Evolutionary conservation across 2,329 filamentous ascomycete species (phyloP).

Genomic region (Fusarium praegraminearum): DNA sequence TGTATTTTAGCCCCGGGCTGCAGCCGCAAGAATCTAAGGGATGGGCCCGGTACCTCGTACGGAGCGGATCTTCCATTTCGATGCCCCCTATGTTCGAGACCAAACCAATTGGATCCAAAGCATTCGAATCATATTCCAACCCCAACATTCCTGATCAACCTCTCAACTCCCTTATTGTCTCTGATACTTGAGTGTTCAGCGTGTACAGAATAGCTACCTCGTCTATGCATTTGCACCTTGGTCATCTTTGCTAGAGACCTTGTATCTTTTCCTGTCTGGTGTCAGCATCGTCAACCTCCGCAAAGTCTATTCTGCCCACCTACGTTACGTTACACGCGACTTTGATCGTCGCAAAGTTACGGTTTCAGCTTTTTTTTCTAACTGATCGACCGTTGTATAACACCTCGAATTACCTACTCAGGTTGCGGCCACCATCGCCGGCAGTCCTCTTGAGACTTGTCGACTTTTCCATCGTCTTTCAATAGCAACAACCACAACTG

Average conservation of each 20-base stretch:
- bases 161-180: slow-evolving; percentile 35
- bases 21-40: slow-evolving; percentile 26
- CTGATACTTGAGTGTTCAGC: slow-evolving; percentile 15
- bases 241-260: background rate
- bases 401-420: slow-evolving; percentile 6
- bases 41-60: slow-evolving; percentile 17
- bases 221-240: background rate
- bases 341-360: slow-evolving; percentile 29
- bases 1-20: slow-evolving; percentile 14
- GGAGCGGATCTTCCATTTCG: slow-evolving; percentile 36
- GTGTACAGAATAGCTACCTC: background rate
- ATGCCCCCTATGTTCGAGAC: slow-evolving; percentile 29
- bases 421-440: slow-evolving; percentile 28
- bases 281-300: slow-evolving; percentile 31
- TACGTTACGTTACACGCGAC: slow-evolving; percentile 38
- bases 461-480: slow-evolving; percentile 3
- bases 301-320: slow-evolving; percentile 30
- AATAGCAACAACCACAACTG: slow-evolving; percentile 10
- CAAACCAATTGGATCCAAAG: slow-evolving; percentile 34
- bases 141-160: slow-evolving; percentile 36
- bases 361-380: slow-evolving; percentile 7
- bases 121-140: slow-evolving; percentile 29
- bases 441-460: slow-evolving; percentile 19
- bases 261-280: slow-evolving; percentile 9
- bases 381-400: slow-evolving; percentile 5